These are phyloP conservation scores for Nicotiana sylvestris DNA, from an alignment of 257 asterid genomes.

Conservation along the genomic window DNA sequence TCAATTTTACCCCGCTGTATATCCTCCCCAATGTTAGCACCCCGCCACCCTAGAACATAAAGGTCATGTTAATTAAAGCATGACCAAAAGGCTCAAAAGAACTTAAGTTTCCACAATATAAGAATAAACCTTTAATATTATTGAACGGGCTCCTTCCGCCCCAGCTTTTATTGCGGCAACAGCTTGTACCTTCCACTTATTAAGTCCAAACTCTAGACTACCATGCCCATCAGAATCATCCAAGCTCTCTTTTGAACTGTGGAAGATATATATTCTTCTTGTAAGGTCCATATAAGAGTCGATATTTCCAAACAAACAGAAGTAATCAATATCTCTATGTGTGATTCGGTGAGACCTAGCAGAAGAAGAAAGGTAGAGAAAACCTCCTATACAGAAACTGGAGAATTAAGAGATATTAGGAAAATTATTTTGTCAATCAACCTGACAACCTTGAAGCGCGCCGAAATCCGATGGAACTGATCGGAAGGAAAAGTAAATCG, in stretches of 20 bases:
- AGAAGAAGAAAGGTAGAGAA: neutral
- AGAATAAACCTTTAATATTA: constrained; percentile 64
- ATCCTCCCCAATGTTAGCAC: constrained; percentile 72
- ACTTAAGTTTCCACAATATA: constrained; percentile 7
- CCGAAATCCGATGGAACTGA: neutral
- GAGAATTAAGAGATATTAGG: neutral
- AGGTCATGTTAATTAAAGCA: constrained; percentile 13
- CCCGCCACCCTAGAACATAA: constrained; percentile 74
- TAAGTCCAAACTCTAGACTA: constrained; percentile 68
- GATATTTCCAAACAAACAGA: neutral
- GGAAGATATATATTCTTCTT: constrained; percentile 48
- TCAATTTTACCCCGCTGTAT: constrained; percentile 51
- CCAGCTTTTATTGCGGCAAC: constrained; percentile 75
- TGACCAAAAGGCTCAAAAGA: constrained; percentile 10
- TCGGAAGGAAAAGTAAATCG: neutral
- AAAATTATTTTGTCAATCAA: neutral
- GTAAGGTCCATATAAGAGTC: constrained; percentile 21
- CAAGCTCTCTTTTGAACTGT: constrained; percentile 38
- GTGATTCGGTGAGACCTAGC: too few species aligned
- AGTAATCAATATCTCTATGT: too few species aligned
- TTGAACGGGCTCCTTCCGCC: constrained; percentile 53
- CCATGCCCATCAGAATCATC: constrained; percentile 35
- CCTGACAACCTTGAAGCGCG: neutral
- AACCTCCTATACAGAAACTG: neutral
- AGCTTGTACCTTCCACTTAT: constrained; percentile 78